Conservation (phyloP, 2,329 filamentous ascomycete species). For the Aspergillus fumigatus region DNA sequence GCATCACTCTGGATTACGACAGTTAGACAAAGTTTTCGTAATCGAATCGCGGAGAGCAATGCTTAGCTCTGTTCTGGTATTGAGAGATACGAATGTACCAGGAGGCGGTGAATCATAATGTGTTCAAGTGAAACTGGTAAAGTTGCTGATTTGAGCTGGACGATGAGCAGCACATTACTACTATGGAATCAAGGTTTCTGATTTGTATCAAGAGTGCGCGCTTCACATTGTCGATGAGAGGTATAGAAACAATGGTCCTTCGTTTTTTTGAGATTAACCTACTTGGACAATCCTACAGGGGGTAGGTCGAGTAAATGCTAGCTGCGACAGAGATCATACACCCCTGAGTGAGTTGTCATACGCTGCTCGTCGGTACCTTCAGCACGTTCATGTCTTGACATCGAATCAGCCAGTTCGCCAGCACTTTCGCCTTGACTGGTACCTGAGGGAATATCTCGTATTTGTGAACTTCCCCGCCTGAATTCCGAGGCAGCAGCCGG, state of each 20-base stretch:
- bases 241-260: conserved; percentile 54
- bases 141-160: no score
- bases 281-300: no score
- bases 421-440: no score
- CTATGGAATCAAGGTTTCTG: conserved; percentile 69
- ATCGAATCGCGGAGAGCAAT: no score
- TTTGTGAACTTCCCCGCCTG: not conserved
- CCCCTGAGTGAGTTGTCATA: not conserved
- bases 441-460: no score
- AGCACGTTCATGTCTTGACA: no score
- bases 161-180: conserved; percentile 51
- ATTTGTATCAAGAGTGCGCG: conserved; percentile 76
- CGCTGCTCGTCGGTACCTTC: no score
- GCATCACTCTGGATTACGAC: not conserved
- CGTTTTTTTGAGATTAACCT: conserved; percentile 7
- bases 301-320: no score
- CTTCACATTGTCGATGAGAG: conserved; percentile 60
- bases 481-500: not conserved
- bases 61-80: no score
- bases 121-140: not conserved
- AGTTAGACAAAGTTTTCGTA: not conserved
- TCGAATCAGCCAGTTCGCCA: no score
- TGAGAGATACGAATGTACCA: not conserved
- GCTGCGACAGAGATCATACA: no score
- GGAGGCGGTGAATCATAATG: no score